A percentile compares a stretch with the other conserved stretches of the same genome.
phyloP scores from a whole-genome alignment of 2,329 filamentous ascomycete genomes.

The Xylariaceae sp. region DNA sequence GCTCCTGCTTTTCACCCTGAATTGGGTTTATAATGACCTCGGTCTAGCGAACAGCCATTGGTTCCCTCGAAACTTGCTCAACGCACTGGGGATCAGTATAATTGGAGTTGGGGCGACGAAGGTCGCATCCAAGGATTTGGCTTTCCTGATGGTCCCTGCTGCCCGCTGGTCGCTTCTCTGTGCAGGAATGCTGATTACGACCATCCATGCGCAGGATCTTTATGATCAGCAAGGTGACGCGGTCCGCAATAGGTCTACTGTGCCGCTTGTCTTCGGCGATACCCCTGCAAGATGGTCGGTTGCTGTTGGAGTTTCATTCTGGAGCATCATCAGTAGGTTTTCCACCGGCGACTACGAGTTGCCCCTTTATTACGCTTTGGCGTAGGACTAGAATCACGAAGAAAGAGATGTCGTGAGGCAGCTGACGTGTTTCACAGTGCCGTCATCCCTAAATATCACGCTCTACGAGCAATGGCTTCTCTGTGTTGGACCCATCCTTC shows the following conservation, averaged over 20 bases:
- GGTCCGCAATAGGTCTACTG: constrained; percentile 6
- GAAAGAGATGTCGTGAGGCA: background rate
- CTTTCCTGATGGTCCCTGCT: constrained; percentile 2
- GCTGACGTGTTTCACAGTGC: constrained; percentile 2
- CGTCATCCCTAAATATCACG: background rate
- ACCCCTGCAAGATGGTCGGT: constrained; percentile 4
- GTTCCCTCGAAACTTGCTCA: constrained; percentile 6
- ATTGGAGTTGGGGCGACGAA: constrained; percentile 6
- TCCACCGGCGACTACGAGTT: background rate
- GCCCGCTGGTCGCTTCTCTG: constrained; percentile 7
- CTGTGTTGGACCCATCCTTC: background rate
- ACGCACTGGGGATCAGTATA: constrained; percentile 5
- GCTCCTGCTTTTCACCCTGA: constrained; percentile 6
- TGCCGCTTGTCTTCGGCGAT: constrained; percentile 7
- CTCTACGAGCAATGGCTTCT: constrained; percentile 3
- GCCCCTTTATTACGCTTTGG: background rate
- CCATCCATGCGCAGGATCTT: constrained; percentile 9
- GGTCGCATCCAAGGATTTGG: constrained; percentile 3
- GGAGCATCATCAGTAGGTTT: constrained; percentile 9
- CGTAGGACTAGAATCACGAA: background rate
- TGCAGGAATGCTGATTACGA: constrained; percentile 8
- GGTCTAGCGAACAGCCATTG: constrained; percentile 6
- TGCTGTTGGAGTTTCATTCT: constrained; percentile 4
- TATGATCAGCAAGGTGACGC: constrained; percentile 11
- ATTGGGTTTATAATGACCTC: constrained; percentile 10